These are phyloP conservation scores for Fusarium tupiense DNA, from an alignment of 2,329 filamentous ascomycete genomes.

Conservation along the genomic window DNA sequence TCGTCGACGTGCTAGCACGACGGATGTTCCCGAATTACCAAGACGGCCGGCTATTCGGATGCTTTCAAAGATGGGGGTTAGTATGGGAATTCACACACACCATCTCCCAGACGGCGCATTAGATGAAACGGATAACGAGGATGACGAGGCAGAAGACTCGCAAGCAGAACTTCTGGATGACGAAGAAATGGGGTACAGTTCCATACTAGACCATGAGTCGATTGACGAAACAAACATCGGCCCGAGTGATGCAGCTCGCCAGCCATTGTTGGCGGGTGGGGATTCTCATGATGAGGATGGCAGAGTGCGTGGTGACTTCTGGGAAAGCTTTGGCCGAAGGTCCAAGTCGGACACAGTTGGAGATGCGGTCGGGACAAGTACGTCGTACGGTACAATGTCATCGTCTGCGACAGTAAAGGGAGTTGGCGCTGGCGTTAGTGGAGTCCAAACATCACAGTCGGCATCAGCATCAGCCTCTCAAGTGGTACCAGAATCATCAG, in stretches of 20 bases:
- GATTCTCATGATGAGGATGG: conserved; percentile 8
- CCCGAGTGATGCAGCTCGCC: conserved; percentile 21
- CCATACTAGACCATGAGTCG: conserved; percentile 36
- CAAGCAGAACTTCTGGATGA: conserved; percentile 45
- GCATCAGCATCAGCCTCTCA: conserved; percentile 9
- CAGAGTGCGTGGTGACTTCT: conserved; percentile 24
- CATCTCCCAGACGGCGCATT: conserved; percentile 72
- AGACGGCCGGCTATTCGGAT: conserved; percentile 65
- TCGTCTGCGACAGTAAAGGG: conserved; percentile 38
- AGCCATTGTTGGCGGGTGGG: conserved; percentile 36
- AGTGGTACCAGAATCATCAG: conserved; percentile 14
- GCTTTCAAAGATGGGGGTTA: conserved; percentile 68
- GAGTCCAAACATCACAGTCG: conserved; percentile 9
- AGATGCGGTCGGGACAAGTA: conserved; percentile 30
- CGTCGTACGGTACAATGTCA: conserved; percentile 49
- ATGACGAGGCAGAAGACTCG: conserved; percentile 47
- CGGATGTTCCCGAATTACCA: conserved; percentile 70
- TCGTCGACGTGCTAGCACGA: conserved; percentile 58
- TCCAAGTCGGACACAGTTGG: conserved; percentile 13
- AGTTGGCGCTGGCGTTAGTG: conserved; percentile 10
- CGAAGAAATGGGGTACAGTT: conserved; percentile 42
- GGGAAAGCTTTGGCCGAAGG: conserved; percentile 24
- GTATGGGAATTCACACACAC: conserved; percentile 79
- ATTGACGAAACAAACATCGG: conserved; percentile 44
- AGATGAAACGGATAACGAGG: conserved; percentile 49